Evolutionary conservation across 2,329 filamentous ascomycete species (phyloP).

Genomic region (Trichophyton rubrum): DNA sequence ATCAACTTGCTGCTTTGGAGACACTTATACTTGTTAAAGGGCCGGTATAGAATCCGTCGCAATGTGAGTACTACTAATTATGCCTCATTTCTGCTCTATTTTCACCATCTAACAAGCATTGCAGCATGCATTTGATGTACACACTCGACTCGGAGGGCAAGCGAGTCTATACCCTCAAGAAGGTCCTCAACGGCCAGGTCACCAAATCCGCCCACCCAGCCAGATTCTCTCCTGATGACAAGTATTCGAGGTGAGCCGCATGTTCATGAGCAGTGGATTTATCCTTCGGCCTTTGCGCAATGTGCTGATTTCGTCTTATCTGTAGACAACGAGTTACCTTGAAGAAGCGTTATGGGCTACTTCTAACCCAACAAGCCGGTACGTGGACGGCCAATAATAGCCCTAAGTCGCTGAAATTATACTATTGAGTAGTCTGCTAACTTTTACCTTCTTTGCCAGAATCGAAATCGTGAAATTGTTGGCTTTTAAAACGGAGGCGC

Average conservation of each 20-base stretch:
- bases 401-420: no score
- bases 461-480: slow-evolving; percentile 20
- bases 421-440: neutral
- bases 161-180: slow-evolving; percentile 90
- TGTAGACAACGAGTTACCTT: slow-evolving; percentile 77
- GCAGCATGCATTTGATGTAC: slow-evolving; percentile 67
- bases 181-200: slow-evolving; percentile 66
- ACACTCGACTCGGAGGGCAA: slow-evolving; percentile 70
- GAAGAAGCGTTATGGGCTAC: slow-evolving; percentile 82
- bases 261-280: neutral
- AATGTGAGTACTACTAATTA: neutral
- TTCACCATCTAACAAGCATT: neutral
- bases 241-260: slow-evolving; percentile 61
- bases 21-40: neutral
- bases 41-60: neutral
- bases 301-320: neutral
- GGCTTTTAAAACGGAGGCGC: slow-evolving; percentile 9
- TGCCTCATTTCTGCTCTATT: neutral
- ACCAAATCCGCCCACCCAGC: slow-evolving; percentile 95
- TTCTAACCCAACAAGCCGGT: slow-evolving; percentile 65
- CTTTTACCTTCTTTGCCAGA: slow-evolving; percentile 16
- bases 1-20: neutral
- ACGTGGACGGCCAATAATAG: slow-evolving; percentile 16
- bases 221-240: slow-evolving; percentile 94
- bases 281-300: neutral